A percentile compares a stretch with the other conserved stretches of the same genome.
Evolutionary conservation across 371 early-diverging fungal species (phyloP).

Genomic region (Mortierella sp.): DNA sequence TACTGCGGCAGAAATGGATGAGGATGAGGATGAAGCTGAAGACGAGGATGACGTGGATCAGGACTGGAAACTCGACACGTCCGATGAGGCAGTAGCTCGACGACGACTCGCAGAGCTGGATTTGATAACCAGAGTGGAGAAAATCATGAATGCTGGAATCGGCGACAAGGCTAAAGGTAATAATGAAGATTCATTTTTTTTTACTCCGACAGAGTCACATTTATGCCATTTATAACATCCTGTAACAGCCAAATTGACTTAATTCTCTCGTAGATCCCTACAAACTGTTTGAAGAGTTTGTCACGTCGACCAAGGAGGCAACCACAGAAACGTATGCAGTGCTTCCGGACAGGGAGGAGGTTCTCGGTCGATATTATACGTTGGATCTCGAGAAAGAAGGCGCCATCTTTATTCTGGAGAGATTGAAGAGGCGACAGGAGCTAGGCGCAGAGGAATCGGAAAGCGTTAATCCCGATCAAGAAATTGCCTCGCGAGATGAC

Average conservation of each 20-base stretch:
- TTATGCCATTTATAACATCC: too few species aligned
- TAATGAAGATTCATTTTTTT: too few species aligned
- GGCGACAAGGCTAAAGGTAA: conserved; percentile 53
- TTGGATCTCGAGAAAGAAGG: conserved; percentile 52
- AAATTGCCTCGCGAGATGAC: conserved; percentile 10
- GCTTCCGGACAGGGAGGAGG: conserved; percentile 51
- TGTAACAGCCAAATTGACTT: too few species aligned
- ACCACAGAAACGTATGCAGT: background rate
- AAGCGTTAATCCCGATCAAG: background rate
- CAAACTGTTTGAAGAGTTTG: conserved; percentile 46
- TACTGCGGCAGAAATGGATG: conserved; percentile 32
- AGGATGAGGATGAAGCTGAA: conserved; percentile 38
- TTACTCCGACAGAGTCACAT: too few species aligned
- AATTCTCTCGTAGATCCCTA: conserved; percentile 55
- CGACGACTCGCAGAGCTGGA: conserved; percentile 33
- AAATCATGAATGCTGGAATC: conserved; percentile 48
- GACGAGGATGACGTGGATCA: conserved; percentile 43
- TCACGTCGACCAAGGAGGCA: conserved; percentile 11
- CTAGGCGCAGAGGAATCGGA: conserved; percentile 1
- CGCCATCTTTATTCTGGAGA: conserved; percentile 39
- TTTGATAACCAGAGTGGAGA: conserved; percentile 52
- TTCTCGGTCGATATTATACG: conserved; percentile 42
- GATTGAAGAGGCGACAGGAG: conserved; percentile 28
- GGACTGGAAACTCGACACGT: conserved; percentile 47
- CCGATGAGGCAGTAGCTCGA: conserved; percentile 35